Evolutionary conservation across 2,329 filamentous ascomycete genomes (phyloP), one percentile per base, ranked within the genome.

Genomic region (Proliferodiscus dingleyae): DNA sequence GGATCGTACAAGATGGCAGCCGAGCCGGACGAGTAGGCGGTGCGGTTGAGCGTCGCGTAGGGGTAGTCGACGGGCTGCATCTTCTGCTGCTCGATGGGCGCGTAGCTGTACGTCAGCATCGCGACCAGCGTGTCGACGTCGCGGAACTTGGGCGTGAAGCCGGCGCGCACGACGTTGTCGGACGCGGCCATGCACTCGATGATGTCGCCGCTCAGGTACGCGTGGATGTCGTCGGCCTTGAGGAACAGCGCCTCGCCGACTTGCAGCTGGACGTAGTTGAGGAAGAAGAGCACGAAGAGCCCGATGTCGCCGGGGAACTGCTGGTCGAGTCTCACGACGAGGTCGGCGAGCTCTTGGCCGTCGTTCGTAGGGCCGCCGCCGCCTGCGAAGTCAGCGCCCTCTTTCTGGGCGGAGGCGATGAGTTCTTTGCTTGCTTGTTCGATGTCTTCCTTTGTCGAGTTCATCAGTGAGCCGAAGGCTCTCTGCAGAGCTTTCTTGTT

Each of bases 181-280:
- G 88, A 95, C 7, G 89, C 85, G 0, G 93, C 93, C 93, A 98
- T 98, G 73, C 93, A 98, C 69, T 98, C 93, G 64, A 98, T 89
- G 57, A 98, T 95, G 62, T 98, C 91, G 49, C 88, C 88, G 2
- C 84, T 88, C 34, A 94, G 70, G 67, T 98, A 98, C 39, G 93
- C 93, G 66, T 98, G 93, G 59, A 97, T 97, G 62, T 97, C 93
- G 62, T 98, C 91, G 5, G 93, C 93, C 60, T 89, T 88, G 28
- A 98, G 76, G 70, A 97, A 98, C 73, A 98, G 86, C 7, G 91
- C 93, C 69, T 98, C 91, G 42, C 93, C 93, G 1, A 90, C 81
- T 40, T 85, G 72, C 11, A 98, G 79, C 56, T 83, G 86, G 62
- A 98, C 87, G 61, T 88, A 95, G 73, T 98, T 98, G 62, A 97